These are phyloP conservation scores for Fibroporia radiculosa DNA, from an alignment of 768 basidiomycete species.

Conservation along the genomic window DNA sequence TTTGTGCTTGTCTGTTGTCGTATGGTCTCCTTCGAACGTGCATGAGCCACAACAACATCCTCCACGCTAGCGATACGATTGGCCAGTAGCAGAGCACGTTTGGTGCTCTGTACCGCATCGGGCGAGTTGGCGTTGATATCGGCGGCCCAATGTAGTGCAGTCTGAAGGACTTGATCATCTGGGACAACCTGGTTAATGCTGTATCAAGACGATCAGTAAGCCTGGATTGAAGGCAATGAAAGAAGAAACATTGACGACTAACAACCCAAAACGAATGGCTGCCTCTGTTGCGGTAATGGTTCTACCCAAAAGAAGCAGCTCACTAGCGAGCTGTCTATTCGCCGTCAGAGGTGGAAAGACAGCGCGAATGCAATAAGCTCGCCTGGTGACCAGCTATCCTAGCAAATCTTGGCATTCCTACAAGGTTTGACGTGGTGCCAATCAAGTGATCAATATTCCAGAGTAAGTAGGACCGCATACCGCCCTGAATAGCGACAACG, in stretches of 20 bases:
- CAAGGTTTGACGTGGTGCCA: background rate
- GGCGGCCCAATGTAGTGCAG: slow-evolving; percentile 56
- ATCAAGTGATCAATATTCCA: background rate
- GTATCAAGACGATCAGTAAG: background rate
- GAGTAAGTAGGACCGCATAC: slow-evolving; percentile 26
- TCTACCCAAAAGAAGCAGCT: slow-evolving; percentile 68
- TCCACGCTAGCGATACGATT: slow-evolving; percentile 45
- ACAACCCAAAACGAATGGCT: slow-evolving; percentile 68
- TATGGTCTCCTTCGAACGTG: slow-evolving; percentile 39
- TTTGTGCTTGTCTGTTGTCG: slow-evolving; percentile 55
- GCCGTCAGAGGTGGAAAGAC: background rate
- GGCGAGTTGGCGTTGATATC: slow-evolving; percentile 62
- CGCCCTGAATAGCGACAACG: slow-evolving; percentile 65
- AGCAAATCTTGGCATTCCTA: slow-evolving; percentile 60
- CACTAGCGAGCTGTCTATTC: slow-evolving; percentile 52
- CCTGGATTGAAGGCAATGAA: background rate
- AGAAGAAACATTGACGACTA: no score
- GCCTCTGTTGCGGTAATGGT: slow-evolving; percentile 63
- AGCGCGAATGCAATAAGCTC: slow-evolving; percentile 9
- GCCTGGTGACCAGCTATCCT: slow-evolving; percentile 73
- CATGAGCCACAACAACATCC: slow-evolving; percentile 39
- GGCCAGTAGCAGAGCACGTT: slow-evolving; percentile 52
- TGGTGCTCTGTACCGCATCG: slow-evolving; percentile 72
- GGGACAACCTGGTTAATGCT: slow-evolving; percentile 72
- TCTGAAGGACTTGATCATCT: slow-evolving; percentile 41